phyloP scores from a whole-genome alignment of 345 rosid species.

The Gossypium thurberi region DNA sequence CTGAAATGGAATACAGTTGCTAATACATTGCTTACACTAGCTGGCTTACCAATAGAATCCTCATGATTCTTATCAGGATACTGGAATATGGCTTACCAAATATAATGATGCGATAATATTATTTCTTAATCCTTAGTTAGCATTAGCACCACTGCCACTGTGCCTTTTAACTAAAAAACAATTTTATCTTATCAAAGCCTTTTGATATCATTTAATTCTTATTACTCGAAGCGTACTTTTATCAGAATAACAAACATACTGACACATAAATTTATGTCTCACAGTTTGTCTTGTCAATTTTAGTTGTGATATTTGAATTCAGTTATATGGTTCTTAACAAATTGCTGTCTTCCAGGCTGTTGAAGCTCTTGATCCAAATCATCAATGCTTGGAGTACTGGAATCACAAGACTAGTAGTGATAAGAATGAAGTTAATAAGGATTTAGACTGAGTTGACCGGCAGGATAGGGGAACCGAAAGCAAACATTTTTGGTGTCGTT shows the following conservation, averaged over 20 bases:
- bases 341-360: conserved; percentile 38
- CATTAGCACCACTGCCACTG: neutral
- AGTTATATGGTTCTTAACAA: neutral
- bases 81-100: no score
- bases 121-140: no score
- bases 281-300: neutral
- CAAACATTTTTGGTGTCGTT: conserved; percentile 32
- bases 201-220: neutral
- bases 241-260: neutral
- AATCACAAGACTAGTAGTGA: conserved; percentile 23
- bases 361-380: conserved; percentile 76
- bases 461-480: conserved; percentile 8
- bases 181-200: neutral
- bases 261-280: neutral
- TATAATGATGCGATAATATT: no score
- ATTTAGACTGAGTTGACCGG: conserved; percentile 11
- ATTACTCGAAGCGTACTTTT: neutral
- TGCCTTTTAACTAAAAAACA: no score
- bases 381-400: conserved; percentile 71
- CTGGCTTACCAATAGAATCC: no score
- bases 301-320: neutral
- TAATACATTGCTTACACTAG: no score
- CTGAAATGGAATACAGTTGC: no score
- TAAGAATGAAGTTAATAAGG: neutral
- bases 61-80: no score